Evolutionary conservation across 169 alveolate genomes (phyloP), one percentile per base, ranked within the genome.

Genomic region (Plasmodium cynomolgi): DNA sequence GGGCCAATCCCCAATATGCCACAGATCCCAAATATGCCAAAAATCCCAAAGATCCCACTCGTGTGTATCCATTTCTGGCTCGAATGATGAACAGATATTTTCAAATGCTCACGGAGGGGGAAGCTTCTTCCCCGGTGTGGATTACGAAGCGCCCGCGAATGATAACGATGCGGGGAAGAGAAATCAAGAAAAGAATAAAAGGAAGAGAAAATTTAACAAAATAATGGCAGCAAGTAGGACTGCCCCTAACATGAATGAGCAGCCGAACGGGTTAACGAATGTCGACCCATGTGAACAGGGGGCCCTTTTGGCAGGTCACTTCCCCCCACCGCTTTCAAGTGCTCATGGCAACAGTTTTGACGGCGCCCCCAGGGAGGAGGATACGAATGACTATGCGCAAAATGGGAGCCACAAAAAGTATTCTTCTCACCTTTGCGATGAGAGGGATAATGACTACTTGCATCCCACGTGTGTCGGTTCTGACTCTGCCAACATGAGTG

Each of bases 201-300:
- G 85, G 44, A 86, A 86, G 81, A 86, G 93, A 20, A 86, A 86
- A 54, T 86, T 75, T 47, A 86, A 86, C 80, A 86, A 86, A 77
- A 75, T 86, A 20, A 7, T 44, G 15, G 20, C 81, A 31, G 17
- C 74, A 44, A 75, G 77, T 73, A 75, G 39, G 11, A 31, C 37
- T 73, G 62, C 62, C 29, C 17, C 93, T 0, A 74, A 29, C 58
- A 1, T 11, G 54, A 39, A 11, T 44, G 93, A 72, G 0, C 77
- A 29, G 11, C 26, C 0, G 56, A 81, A 58, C 29, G 37, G 29
- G 1, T 13, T 29, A 68, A 62, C 33, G 15, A 83, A 71, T 83
- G 62, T 62, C 62, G 15, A 80, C 44, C 4, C 33, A 26, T 50
- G 62, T 50, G 62, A 50, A 0, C 26, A 50, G 26, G 62, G 23